These are phyloP conservation scores for Penicillium sp. DNA, from an alignment of 2,329 filamentous ascomycete species.

Conservation along the genomic window DNA sequence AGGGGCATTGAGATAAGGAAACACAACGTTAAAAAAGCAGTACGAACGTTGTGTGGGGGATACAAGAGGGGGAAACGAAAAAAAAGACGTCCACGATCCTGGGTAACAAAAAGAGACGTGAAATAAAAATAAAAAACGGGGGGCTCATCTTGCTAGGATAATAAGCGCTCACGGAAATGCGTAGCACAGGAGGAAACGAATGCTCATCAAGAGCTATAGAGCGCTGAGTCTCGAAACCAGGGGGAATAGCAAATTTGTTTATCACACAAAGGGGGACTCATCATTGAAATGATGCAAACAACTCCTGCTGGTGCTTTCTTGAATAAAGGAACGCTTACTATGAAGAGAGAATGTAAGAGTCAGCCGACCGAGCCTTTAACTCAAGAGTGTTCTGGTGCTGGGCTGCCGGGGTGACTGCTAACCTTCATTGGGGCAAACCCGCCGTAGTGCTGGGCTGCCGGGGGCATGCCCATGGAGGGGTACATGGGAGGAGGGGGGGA, in stretches of 20 bases:
- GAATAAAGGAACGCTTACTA: constrained; percentile 42
- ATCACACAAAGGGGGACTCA: constrained; percentile 41
- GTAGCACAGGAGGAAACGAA: constrained; percentile 42
- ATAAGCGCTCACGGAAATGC: constrained; percentile 45
- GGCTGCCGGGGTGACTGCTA: constrained; percentile 36
- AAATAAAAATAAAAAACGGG: constrained; percentile 3
- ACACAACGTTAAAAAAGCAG: constrained; percentile 9
- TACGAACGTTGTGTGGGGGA: background rate
- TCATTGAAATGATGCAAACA: constrained; percentile 43
- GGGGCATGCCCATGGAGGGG: constrained; percentile 68
- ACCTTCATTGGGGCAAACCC: constrained; percentile 71
- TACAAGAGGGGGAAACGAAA: constrained; percentile 11
- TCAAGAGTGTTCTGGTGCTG: constrained; percentile 30
- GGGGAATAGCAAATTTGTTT: constrained; percentile 38
- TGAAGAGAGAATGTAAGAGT: constrained; percentile 21
- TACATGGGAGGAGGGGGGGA: constrained; percentile 72
- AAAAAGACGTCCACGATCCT: constrained; percentile 8
- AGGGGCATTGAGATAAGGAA: constrained; percentile 14
- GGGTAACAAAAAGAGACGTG: constrained; percentile 7
- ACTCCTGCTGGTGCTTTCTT: constrained; percentile 46
- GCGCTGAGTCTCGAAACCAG: constrained; percentile 33
- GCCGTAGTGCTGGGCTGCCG: constrained; percentile 58
- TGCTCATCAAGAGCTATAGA: constrained; percentile 47
- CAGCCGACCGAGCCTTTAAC: constrained; percentile 29
- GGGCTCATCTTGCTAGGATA: constrained; percentile 38